Conservation (phyloP, 176 grass and related monocot species). For the Zizania latifolia region DNA sequence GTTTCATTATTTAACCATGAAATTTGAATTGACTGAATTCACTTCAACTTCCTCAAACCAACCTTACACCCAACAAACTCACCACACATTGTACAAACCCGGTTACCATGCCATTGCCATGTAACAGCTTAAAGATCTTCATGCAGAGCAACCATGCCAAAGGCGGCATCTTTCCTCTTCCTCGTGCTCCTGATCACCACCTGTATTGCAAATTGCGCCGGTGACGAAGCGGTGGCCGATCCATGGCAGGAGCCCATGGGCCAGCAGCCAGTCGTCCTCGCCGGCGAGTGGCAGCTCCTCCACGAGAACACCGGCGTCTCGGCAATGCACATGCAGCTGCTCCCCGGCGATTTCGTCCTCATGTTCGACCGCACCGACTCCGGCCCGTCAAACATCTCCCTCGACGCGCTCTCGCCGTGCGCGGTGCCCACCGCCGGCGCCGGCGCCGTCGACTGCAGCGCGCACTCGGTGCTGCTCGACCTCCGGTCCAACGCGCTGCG, state of each 20-base stretch:
- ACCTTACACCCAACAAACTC: constrained; percentile 28
- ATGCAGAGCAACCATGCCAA: constrained; percentile 7
- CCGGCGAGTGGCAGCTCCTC: constrained; percentile 66
- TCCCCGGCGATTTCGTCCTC: constrained; percentile 59
- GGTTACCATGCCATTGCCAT: background rate
- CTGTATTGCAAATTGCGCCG: background rate
- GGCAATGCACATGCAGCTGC: constrained; percentile 92
- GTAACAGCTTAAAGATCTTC: constrained; percentile 10
- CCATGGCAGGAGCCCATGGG: constrained; percentile 23
- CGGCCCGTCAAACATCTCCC: constrained; percentile 65
- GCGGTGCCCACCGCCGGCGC: background rate
- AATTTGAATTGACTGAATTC: background rate
- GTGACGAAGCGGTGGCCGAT: background rate
- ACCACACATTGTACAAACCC: constrained; percentile 10
- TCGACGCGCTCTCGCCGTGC: constrained; percentile 18
- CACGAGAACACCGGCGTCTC: constrained; percentile 70
- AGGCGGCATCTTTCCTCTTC: background rate
- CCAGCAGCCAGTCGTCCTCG: background rate
- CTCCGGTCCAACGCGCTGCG: constrained; percentile 29
- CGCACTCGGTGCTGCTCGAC: constrained; percentile 65
- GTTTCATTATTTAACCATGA: background rate
- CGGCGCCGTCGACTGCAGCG: constrained; percentile 47
- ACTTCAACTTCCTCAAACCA: constrained; percentile 29
- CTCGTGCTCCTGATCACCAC: background rate
- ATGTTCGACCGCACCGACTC: constrained; percentile 81